Evolutionary conservation across 352 stramenopile species (phyloP), one percentile per base, ranked within the genome.

Genomic region (Pythium myriotylum): DNA sequence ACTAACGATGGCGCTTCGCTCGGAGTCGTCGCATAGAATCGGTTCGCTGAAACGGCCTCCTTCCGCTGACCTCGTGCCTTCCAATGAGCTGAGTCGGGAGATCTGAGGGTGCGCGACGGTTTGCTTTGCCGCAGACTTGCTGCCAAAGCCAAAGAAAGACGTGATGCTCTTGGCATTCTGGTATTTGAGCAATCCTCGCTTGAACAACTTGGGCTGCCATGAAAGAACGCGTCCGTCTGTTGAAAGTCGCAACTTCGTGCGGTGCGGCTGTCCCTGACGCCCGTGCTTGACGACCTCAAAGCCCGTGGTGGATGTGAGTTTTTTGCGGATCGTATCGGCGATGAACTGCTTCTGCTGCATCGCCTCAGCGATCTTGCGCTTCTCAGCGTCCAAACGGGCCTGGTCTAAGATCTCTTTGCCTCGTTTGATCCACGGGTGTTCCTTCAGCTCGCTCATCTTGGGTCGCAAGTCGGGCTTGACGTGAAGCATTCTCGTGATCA

Each of bases 281-380:
- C 84, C 84, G 56, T 95, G 91, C 60, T 95, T 95, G 59, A 95
- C 70, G 2, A 84, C 81, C 26, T 88, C 74, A 32, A 92, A 88
- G 7, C 84, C 81, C 19, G 72, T 77, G 63, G 72, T 76, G 63
- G 82, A 89, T 7, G 73, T 73, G 9, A 94, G 77, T 42, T 88
- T 84, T 54, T 86, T 88, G 23, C 77, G 81, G 47, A 94, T 87
- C 1, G 60, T 65, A 16, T 86, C 81, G 19, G 84, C 84, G 42
- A 79, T 70, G 27, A 88, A 67, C 47, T 92, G 78, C 50, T 86
- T 81, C 22, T 76, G 76, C 33, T 81, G 81, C 2, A 88, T 58
- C n/a, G 81, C 66, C 5, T 81, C 80, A 5, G 80, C 59, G 9
- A 72, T 68, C 39, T 74, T 63, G 24, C 76, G 76, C 43, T 78